Evolutionary conservation across 2,329 filamentous ascomycete species (phyloP).

Genomic region (Metarhizium robertsii): DNA sequence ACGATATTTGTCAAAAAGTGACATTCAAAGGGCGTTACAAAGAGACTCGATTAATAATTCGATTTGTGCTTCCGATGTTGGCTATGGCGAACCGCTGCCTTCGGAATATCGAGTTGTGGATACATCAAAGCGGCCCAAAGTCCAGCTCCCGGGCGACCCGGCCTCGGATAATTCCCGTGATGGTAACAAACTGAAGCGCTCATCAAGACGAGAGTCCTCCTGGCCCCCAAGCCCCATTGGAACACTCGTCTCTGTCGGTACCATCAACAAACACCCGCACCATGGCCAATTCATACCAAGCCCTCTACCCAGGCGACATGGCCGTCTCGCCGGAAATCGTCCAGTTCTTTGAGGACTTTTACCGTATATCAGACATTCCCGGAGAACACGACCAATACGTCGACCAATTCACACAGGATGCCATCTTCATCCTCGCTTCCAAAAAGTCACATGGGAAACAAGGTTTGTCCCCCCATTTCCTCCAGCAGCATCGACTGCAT

Average conservation of each 20-base stretch:
- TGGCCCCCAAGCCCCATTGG: neutral
- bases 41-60: too few species aligned
- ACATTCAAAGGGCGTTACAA: too few species aligned
- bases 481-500: neutral
- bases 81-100: neutral
- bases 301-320: constrained; percentile 10
- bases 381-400: constrained; percentile 20
- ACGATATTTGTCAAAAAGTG: too few species aligned
- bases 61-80: neutral
- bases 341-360: constrained; percentile 21
- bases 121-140: too few species aligned
- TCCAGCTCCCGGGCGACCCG: too few species aligned
- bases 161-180: too few species aligned
- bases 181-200: too few species aligned
- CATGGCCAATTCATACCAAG: constrained; percentile 10
- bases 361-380: constrained; percentile 20
- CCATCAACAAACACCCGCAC: neutral
- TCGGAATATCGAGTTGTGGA: too few species aligned
- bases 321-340: constrained; percentile 13
- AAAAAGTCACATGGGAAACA: constrained; percentile 15
- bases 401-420: constrained; percentile 17
- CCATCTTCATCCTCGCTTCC: constrained; percentile 20
- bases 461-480: constrained; percentile 8
- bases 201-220: too few species aligned
- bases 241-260: neutral